Evolutionary conservation across 2,329 filamentous ascomycete species (phyloP).

Genomic region (Curvularia eragrostidis): DNA sequence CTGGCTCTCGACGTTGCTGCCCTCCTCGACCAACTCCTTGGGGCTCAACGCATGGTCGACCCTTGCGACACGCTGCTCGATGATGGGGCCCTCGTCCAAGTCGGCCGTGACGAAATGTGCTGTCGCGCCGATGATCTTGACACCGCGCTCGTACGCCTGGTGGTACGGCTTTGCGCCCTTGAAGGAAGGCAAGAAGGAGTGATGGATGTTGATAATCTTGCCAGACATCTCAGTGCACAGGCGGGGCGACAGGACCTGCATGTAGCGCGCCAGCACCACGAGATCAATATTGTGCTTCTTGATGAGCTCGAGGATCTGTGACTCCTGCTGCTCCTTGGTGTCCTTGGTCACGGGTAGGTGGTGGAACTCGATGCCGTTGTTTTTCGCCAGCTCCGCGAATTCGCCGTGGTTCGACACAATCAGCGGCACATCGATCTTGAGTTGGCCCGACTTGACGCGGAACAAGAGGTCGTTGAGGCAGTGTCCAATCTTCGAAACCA

Average conservation of each 20-base stretch:
- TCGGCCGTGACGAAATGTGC: slow-evolving; percentile 88
- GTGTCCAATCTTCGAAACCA: slow-evolving; percentile 89
- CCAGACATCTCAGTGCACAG: slow-evolving; percentile 81
- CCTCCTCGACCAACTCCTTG: slow-evolving; percentile 78
- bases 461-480: slow-evolving; percentile 85
- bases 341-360: slow-evolving; percentile 81
- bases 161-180: slow-evolving; percentile 90
- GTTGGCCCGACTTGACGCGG: slow-evolving; percentile 75
- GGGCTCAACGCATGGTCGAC: slow-evolving; percentile 79
- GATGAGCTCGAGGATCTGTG: slow-evolving; percentile 73
- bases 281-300: slow-evolving; percentile 74
- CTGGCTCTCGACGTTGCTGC: slow-evolving; percentile 83
- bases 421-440: slow-evolving; percentile 76
- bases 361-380: slow-evolving; percentile 79
- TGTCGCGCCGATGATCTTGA: slow-evolving; percentile 87
- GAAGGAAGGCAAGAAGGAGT: slow-evolving; percentile 84
- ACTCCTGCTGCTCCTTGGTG: slow-evolving; percentile 77
- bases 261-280: slow-evolving; percentile 82
- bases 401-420: slow-evolving; percentile 86
- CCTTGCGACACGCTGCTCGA: slow-evolving; percentile 80
- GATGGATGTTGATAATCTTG: slow-evolving; percentile 91
- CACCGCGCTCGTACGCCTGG: slow-evolving; percentile 83
- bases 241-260: slow-evolving; percentile 80
- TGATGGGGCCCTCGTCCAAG: slow-evolving; percentile 85
- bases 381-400: slow-evolving; percentile 70